Base-by-base conservation (phyloP, 2,329 filamentous ascomycete species). In the Coleophoma eucalyptorum region DNA sequence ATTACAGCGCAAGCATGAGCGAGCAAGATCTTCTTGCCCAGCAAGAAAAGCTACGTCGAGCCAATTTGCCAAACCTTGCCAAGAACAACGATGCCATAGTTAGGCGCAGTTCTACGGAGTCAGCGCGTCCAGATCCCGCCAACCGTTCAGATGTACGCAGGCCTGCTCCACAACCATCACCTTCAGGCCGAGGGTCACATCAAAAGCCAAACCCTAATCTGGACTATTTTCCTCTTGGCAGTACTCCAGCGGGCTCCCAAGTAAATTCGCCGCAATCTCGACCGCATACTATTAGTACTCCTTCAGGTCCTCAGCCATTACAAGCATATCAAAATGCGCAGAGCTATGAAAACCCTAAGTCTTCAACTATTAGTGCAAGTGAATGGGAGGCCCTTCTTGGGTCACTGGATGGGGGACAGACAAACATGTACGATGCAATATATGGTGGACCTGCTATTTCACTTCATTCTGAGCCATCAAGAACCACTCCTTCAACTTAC, bases 351-450 rank as follows among this genome's bases (percentile, higher is more conserved):
- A 56, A 73, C 76, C 58, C 69, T 37, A 62, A 73, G 50, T 57
- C 58, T 62, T 55, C 66, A 3, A 71, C 69, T 15, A 76, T 86
- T 12, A 83, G 83, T 1, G 72, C 84, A 8, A 76, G 83, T 0
- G 89, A 94, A 60, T 96, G 90, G 91, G 90, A 96, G 66, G 83
- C 86, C 2, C 76, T 96, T 0, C 77, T 96, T 2, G 85, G 87
- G 4, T 86, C 86, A 19, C 83, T 96, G 66, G 90, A 96, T 60
- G 84, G 84, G 34, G 89, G 89, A 1, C 80, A 86, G 57, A 82
- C 85, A 49, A 95, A 93, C 63, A 86, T 95, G n/a, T 94, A 90
- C 67, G 86, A 90, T 63, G 86, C 85, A 38, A 90, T 90, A 50
- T 91, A 91, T 58, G 88, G 87, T 35, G 87, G 87, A 0, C 77